A percentile compares a stretch with the other conserved stretches of the same genome.
These are phyloP conservation scores for Lactarius hatsudake DNA, from an alignment of 768 basidiomycete species.

Conservation along the genomic window DNA sequence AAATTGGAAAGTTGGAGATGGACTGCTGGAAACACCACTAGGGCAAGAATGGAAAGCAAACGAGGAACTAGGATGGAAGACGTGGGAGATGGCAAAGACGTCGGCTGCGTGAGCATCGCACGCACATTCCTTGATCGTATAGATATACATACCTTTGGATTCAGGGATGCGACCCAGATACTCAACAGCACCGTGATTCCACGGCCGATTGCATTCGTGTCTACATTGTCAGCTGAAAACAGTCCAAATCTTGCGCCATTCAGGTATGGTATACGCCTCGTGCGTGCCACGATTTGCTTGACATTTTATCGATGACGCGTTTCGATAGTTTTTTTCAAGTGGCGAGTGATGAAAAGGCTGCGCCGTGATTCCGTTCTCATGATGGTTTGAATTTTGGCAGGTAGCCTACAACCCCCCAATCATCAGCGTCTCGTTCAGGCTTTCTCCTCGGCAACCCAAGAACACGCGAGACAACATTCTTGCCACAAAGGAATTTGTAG, in stretches of 20 bases:
- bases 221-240: constrained; percentile 51
- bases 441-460: constrained; percentile 45
- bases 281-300: constrained; percentile 33
- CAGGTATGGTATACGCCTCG: constrained; percentile 40
- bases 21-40: constrained; percentile 31
- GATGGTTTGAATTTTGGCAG: constrained; percentile 34
- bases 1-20: constrained; percentile 44
- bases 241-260: constrained; percentile 63
- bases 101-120: constrained; percentile 21
- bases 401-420: constrained; percentile 64
- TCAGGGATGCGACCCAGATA: constrained; percentile 44
- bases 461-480: constrained; percentile 68
- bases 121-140: constrained; percentile 26
- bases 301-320: constrained; percentile 31
- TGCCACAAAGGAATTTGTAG: constrained; percentile 63
- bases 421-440: constrained; percentile 57
- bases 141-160: constrained; percentile 20
- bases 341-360: constrained; percentile 16
- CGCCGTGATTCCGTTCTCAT: constrained; percentile 11
- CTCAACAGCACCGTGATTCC: constrained; percentile 60
- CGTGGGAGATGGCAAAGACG: constrained; percentile 38
- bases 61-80: constrained; percentile 39
- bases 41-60: constrained; percentile 35
- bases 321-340: constrained; percentile 28
- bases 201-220: constrained; percentile 67